Evolutionary conservation across 148 eudicot genomes (phyloP).

Genomic region (Fagopyrum homotropicum): DNA sequence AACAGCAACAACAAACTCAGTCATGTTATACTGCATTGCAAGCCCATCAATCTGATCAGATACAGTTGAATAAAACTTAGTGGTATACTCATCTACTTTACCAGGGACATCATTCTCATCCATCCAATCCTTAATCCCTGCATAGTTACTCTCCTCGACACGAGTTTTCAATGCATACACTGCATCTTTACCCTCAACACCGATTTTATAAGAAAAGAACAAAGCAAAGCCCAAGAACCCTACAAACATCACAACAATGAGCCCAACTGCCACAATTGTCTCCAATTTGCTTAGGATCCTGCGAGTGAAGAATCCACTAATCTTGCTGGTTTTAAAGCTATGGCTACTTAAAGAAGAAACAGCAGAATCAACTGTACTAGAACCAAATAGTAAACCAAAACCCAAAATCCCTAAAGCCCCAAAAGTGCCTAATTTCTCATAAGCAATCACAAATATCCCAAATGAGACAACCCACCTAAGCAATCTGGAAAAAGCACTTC

Average conservation of each 20-base stretch:
- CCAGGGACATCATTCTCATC: constrained; percentile 91
- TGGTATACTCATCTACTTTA: constrained; percentile 66
- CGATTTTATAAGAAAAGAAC: constrained; percentile 87
- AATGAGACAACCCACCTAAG: constrained; percentile 62
- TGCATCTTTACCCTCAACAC: constrained; percentile 82
- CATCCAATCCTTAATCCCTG: constrained; percentile 90
- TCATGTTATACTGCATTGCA: constrained; percentile 91
- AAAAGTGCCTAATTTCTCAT: constrained; percentile 49
- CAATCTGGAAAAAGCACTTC: constrained; percentile 53
- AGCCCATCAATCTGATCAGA: constrained; percentile 76
- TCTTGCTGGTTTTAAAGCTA: constrained; percentile 46
- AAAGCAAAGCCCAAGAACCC: constrained; percentile 57
- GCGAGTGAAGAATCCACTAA: constrained; percentile 61
- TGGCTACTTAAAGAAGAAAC: constrained; percentile 56
- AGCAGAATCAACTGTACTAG: constrained; percentile 37
- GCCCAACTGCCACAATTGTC: constrained; percentile 81
- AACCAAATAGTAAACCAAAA: constrained; percentile 57
- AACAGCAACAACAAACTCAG: constrained; percentile 69
- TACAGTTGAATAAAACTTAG: constrained; percentile 61
- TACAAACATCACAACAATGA: constrained; percentile 64
- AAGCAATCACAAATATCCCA: constrained; percentile 61
- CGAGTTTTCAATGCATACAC: constrained; percentile 65
- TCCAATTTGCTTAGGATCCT: constrained; percentile 54
- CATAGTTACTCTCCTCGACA: constrained; percentile 69
- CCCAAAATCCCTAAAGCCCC: constrained; percentile 49